phyloP scores from a whole-genome alignment of 1,284 basidiomycete genomes.

The Ceratobasidium sp. region DNA sequence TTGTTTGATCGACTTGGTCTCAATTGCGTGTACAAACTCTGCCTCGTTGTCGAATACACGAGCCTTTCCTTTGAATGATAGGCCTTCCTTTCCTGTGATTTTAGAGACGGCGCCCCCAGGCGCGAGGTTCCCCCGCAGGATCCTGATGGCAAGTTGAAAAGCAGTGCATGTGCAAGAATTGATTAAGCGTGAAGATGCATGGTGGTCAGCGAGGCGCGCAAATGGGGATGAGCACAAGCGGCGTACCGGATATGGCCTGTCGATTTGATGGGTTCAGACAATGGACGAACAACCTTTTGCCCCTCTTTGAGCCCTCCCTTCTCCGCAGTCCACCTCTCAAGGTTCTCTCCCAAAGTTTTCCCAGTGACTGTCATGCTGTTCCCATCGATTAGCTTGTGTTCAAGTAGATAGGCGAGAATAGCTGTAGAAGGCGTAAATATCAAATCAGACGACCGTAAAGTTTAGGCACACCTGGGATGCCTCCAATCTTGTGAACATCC shows the following conservation, averaged over 20 bases:
- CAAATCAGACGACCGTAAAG: slow-evolving; percentile 26
- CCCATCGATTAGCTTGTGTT: slow-evolving; percentile 84
- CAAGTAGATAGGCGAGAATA: slow-evolving; percentile 80
- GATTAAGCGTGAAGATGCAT: slow-evolving; percentile 36
- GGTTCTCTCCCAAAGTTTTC: slow-evolving; percentile 84
- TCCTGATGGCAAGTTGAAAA: slow-evolving; percentile 54
- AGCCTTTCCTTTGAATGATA: slow-evolving; percentile 82
- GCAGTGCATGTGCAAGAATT: slow-evolving; percentile 18
- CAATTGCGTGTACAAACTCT: slow-evolving; percentile 80
- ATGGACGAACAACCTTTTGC: slow-evolving; percentile 85
- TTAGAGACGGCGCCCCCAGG: slow-evolving; percentile 93
- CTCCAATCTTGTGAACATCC: slow-evolving; percentile 87
- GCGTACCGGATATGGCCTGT: slow-evolving; percentile 85
- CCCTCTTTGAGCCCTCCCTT: slow-evolving; percentile 71
- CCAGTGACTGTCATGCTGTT: slow-evolving; percentile 89
- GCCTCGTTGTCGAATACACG: slow-evolving; percentile 85
- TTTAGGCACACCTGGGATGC: slow-evolving; percentile 74
- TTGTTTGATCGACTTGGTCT: slow-evolving; percentile 77
- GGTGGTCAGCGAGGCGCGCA: not conserved
- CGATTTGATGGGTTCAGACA: slow-evolving; percentile 84
- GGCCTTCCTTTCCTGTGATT: slow-evolving; percentile 92
- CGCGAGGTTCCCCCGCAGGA: slow-evolving; percentile 86
- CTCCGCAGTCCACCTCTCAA: slow-evolving; percentile 81
- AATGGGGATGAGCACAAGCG: slow-evolving; percentile 23
- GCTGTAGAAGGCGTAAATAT: slow-evolving; percentile 56